Evolutionary conservation across 2,329 filamentous ascomycete species (phyloP).

Genomic region (Alternaria infectoria): DNA sequence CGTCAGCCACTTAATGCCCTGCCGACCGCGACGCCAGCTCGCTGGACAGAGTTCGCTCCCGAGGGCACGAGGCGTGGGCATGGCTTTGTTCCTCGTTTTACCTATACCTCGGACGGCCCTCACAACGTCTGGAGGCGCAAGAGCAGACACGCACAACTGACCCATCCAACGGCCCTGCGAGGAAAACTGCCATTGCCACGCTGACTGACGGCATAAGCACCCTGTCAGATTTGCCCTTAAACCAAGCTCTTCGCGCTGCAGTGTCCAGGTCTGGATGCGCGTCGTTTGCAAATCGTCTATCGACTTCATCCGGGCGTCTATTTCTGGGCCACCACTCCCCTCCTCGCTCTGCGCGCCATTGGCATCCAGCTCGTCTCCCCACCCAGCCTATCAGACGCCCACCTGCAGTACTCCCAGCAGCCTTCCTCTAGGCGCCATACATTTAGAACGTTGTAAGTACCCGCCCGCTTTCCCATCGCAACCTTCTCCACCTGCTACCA

Average conservation of each 20-base stretch:
- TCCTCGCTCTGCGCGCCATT: slow-evolving; percentile 37
- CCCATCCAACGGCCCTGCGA: slow-evolving; percentile 16
- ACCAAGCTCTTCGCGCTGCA: slow-evolving; percentile 34
- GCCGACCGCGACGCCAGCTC: slow-evolving; percentile 21
- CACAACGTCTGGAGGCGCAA: slow-evolving; percentile 20
- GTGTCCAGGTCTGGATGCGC: slow-evolving; percentile 40
- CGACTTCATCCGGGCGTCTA: slow-evolving; percentile 50
- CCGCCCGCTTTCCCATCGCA: slow-evolving; percentile 44
- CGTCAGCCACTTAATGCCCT: slow-evolving; percentile 20
- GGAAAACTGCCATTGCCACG: slow-evolving; percentile 8
- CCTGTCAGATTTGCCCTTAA: slow-evolving; percentile 33
- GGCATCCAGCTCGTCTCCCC: slow-evolving; percentile 38
- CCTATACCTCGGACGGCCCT: slow-evolving; percentile 10
- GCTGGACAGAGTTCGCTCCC: slow-evolving; percentile 26
- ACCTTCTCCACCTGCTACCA: slow-evolving; percentile 39
- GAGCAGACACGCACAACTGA: slow-evolving; percentile 22
- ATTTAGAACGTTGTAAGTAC: slow-evolving; percentile 49
- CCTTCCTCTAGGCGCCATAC: slow-evolving; percentile 44
- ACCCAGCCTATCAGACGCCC: slow-evolving; percentile 41
- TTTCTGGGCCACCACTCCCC: slow-evolving; percentile 46
- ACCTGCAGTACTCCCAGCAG: slow-evolving; percentile 40
- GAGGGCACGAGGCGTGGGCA: slow-evolving; percentile 25
- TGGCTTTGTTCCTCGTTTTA: slow-evolving; percentile 18
- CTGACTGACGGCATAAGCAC: slow-evolving; percentile 34
- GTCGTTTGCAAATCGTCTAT: slow-evolving; percentile 38